Conservation (phyloP, 495 filamentous ascomycete species). For the Trichoderma reesei region DNA sequence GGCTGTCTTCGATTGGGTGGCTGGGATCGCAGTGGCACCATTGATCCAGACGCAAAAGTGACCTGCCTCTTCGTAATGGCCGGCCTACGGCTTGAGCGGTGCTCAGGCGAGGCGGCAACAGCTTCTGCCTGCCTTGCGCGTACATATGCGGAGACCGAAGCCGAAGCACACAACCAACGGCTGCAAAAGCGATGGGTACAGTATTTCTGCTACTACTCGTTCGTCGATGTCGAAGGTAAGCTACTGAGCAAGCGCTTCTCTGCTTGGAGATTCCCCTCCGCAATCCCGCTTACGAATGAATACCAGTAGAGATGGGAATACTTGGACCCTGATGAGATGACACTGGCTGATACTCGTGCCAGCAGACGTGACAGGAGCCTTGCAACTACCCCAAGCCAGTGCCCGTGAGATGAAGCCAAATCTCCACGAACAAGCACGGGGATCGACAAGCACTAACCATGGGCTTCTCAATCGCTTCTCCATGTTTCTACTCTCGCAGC, state of each 20-base stretch:
- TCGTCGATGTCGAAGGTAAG: too few relatives aligned
- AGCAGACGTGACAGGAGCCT: neutral
- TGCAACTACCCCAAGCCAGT: neutral
- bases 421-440: constrained; percentile 4
- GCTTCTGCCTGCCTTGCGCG: neutral
- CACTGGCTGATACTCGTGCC: neutral
- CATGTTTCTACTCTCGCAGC: constrained; percentile 1
- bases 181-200: neutral
- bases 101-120: constrained; percentile 4
- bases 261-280: too few relatives aligned
- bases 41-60: neutral
- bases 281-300: too few relatives aligned
- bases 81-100: constrained; percentile 1
- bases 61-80: constrained; percentile 6
- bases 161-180: neutral
- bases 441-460: constrained; percentile 2
- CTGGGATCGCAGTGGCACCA: neutral
- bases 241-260: too few relatives aligned
- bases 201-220: too few relatives aligned
- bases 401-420: neutral
- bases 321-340: too few relatives aligned
- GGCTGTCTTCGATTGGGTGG: neutral
- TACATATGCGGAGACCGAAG: neutral
- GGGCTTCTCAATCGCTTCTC: neutral
- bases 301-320: too few relatives aligned